Conservation (phyloP, 2,329 filamentous ascomycete genomes). For the Sporothrix mexicana region DNA sequence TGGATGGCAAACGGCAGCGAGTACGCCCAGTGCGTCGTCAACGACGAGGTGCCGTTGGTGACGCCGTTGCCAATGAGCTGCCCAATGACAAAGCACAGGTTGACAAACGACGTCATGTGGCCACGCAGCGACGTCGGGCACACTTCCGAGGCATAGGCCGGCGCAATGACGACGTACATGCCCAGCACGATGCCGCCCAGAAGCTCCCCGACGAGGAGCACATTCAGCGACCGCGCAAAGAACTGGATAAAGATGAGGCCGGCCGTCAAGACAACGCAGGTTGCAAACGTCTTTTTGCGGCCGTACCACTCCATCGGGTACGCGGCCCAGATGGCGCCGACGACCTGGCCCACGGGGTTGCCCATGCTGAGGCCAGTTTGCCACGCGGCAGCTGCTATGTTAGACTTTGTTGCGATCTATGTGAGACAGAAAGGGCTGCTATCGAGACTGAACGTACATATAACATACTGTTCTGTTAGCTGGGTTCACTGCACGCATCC, state of each 20-base stretch:
- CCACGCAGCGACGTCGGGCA: constrained; percentile 64
- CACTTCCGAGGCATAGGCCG: constrained; percentile 66
- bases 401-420: background rate
- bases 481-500: too few species aligned
- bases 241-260: constrained; percentile 67
- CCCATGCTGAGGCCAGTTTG: constrained; percentile 58
- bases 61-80: constrained; percentile 61
- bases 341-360: constrained; percentile 62
- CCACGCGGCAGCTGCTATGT: constrained; percentile 51
- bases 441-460: constrained; percentile 19
- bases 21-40: constrained; percentile 54
- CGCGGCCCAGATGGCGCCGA: constrained; percentile 58
- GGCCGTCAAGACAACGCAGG: constrained; percentile 53
- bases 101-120: constrained; percentile 64
- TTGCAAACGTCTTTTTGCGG: constrained; percentile 53
- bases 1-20: constrained; percentile 56
- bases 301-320: constrained; percentile 56
- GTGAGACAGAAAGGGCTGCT: too few species aligned
- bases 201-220: constrained; percentile 66
- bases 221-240: constrained; percentile 61
- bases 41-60: constrained; percentile 49
- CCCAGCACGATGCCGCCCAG: constrained; percentile 66
- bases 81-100: constrained; percentile 67
- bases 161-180: constrained; percentile 63
- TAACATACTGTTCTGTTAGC: constrained; percentile 20